Base-by-base conservation (phyloP, 352 stramenopile species). In the Phytophthora rubi region DNA sequence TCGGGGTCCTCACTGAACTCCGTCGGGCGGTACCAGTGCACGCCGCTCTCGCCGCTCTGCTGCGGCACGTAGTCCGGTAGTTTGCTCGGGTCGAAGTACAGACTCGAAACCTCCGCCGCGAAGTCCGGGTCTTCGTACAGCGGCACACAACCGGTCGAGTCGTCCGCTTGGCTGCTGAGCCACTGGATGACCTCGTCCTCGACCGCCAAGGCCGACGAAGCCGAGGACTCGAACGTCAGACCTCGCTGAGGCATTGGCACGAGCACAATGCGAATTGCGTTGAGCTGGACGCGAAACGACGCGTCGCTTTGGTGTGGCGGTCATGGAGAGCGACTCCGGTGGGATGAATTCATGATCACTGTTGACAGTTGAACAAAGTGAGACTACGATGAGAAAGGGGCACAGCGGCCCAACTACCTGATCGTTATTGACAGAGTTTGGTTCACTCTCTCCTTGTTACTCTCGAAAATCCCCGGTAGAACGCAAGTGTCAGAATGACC, bases 1-100 rank as follows among this genome's bases (percentile, higher is more conserved):
- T 91, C 88, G 0, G 89, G 84, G 28, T 95, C 84, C 52, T 83
- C 78, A 0, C 79, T 76, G 53, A 93, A 91, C 74, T 96, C 85
- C 21, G 80, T 86, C 37, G 86, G 86, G 35, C 89, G 77, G 53
- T 92, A 88, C 88, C 86, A 94, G 18, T 68, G 9, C 33, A 39
- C 33, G 8, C 23, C 23, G 23, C 23, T 26, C 23, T 30, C 30
- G 23, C 18, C 42, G 53, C n/a, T 76, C n/a, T 52, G 71, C 53
- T 53, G 68, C 37, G 65, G n/a, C 0, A 82, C 81, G 57, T 93
- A 93, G 53, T 93, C 82, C 3, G 85, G 83, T 1, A 79, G 71
- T 69, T 90, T 88, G 10, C 65, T 75, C 3, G 77, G 64, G 42
- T 93, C 80, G 2, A 86, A 56, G 65, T 90, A 93, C 13, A 93